Evolutionary conservation across 768 basidiomycete species (phyloP).

Genomic region (Tylopilus sp.): DNA sequence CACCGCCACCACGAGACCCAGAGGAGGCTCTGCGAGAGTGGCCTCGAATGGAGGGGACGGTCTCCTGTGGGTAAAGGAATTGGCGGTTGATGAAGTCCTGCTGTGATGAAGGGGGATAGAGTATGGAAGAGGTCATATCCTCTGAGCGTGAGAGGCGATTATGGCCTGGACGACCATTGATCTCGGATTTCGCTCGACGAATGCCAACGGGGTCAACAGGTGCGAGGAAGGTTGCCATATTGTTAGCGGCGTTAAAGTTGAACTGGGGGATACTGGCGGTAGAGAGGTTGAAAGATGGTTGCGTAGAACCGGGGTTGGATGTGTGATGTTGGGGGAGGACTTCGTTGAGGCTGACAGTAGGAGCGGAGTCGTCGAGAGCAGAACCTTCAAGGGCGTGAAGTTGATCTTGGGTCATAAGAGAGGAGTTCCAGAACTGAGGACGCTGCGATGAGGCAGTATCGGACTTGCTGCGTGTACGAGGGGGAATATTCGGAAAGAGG

Average conservation of each 20-base stretch:
- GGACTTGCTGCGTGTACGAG: conserved; percentile 55
- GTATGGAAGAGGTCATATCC: conserved; percentile 42
- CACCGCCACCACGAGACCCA: conserved; percentile 34
- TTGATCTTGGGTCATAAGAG: conserved; percentile 37
- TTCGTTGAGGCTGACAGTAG: conserved; percentile 30
- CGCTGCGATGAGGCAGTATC: conserved; percentile 51
- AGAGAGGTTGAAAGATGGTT: conserved; percentile 28
- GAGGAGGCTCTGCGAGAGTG: conserved; percentile 43
- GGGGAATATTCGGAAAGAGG: conserved; percentile 36
- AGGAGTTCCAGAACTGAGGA: conserved; percentile 49
- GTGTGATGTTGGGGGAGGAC: conserved; percentile 26
- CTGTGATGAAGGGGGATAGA: conserved; percentile 37
- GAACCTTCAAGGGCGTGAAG: conserved; percentile 33
- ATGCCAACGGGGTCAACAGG: conserved; percentile 31
- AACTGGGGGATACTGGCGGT: conserved; percentile 29
- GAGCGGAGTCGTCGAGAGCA: conserved; percentile 37
- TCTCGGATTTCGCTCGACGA: conserved; percentile 52
- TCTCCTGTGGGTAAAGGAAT: conserved; percentile 41
- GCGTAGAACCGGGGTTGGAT: conserved; percentile 23
- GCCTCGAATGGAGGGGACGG: conserved; percentile 36
- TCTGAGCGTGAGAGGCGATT: conserved; percentile 59
- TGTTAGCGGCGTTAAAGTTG: conserved; percentile 36
- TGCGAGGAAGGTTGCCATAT: conserved; percentile 40
- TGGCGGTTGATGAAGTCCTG: conserved; percentile 43
- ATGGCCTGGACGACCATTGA: conserved; percentile 39